Conservation (phyloP, 208 protist genomes). For the Endotrypanum monterogeii region DNA sequence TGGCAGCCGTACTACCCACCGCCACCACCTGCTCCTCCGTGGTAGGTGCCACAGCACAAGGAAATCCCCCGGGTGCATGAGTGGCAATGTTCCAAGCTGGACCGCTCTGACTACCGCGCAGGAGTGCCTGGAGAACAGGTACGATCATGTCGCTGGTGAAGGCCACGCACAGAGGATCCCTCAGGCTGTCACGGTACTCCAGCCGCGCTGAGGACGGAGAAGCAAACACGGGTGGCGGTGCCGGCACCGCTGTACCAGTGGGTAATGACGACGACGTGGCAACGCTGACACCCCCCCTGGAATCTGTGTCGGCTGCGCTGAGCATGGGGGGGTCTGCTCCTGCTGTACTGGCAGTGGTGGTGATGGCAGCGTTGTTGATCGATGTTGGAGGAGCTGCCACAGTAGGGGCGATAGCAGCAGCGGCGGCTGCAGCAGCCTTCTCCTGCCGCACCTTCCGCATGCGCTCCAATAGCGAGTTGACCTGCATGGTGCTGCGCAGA, state of each 20-base stretch:
- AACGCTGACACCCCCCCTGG: background rate
- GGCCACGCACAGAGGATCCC: slow-evolving; percentile 49
- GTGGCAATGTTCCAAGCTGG: background rate
- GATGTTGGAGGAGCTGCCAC: background rate
- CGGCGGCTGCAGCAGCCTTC: slow-evolving; percentile 29
- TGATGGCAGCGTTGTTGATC: background rate
- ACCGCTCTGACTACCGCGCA: background rate
- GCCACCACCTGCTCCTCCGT: background rate
- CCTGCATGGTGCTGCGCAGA: slow-evolving; percentile 9
- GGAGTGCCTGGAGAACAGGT: background rate
- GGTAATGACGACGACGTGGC: background rate
- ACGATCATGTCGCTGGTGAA: slow-evolving; percentile 38
- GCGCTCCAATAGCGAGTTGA: slow-evolving; percentile 41
- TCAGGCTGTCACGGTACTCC: slow-evolving; percentile 50
- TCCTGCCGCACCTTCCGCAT: slow-evolving; percentile 52
- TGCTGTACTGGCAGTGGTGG: background rate
- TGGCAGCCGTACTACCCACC: background rate
- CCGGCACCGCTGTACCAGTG: slow-evolving; percentile 13
- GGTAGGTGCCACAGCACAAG: background rate
- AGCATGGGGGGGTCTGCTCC: background rate
- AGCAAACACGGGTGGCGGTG: slow-evolving; percentile 46
- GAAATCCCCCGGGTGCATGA: background rate
- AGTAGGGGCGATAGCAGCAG: slow-evolving; percentile 7
- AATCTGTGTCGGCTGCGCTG: background rate
- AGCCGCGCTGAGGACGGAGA: slow-evolving; percentile 49